These are phyloP conservation scores for Ganoderma leucocontextum DNA, from an alignment of 1,284 basidiomycete genomes.

Conservation along the genomic window DNA sequence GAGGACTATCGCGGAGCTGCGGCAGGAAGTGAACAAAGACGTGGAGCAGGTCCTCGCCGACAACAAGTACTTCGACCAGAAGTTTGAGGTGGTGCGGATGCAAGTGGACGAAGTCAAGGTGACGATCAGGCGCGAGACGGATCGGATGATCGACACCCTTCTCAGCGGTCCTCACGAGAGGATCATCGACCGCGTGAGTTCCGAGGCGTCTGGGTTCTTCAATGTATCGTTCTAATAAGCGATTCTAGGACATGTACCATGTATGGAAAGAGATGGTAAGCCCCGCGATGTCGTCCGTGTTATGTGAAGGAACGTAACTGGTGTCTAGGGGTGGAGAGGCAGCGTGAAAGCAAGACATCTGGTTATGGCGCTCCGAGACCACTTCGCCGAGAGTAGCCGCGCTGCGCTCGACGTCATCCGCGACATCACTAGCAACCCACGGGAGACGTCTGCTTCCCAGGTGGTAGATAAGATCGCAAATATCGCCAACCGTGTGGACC, in stretches of 20 bases:
- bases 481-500: not conserved
- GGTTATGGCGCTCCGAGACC: constrained; percentile 42
- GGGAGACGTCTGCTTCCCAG: constrained; percentile 11
- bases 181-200: constrained; percentile 40
- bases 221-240: too few relatives aligned
- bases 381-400: constrained; percentile 34
- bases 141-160: constrained; percentile 38
- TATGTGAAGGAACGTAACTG: not conserved
- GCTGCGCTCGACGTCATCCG: not conserved
- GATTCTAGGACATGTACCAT: constrained; percentile 32
- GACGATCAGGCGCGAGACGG: constrained; percentile 31
- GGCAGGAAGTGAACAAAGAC: constrained; percentile 15
- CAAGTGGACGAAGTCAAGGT: constrained; percentile 38
- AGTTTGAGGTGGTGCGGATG: constrained; percentile 42
- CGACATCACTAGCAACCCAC: not conserved
- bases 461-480: constrained; percentile 16
- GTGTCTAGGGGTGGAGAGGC: constrained; percentile 39
- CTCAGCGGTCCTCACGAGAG: constrained; percentile 41
- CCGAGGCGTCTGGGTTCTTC: not conserved
- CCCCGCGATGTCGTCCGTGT: constrained; percentile 14
- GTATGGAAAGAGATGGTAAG: constrained; percentile 34
- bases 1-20: constrained; percentile 9
- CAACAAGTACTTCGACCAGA: constrained; percentile 40
- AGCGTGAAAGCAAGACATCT: constrained; percentile 43
- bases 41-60: constrained; percentile 16